Base-by-base conservation (phyloP, 176 grass and related monocot species). In the Cenchrus americanus region DNA sequence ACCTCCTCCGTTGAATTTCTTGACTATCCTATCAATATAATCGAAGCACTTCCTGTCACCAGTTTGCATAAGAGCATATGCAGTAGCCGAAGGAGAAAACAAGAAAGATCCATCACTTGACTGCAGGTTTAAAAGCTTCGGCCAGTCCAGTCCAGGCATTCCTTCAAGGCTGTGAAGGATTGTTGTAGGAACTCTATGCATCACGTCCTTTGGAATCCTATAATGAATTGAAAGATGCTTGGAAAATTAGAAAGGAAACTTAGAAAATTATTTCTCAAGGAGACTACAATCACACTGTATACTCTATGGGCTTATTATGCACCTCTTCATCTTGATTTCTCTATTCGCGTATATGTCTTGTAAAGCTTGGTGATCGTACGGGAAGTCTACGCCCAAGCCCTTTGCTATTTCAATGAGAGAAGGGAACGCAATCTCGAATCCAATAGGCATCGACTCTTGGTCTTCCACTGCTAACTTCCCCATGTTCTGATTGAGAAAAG, bases 351-450 rank as follows among this genome's bases (percentile, higher is more conserved):
- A 87, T 76, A 97, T 94, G 53, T 60, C 55, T 1, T 86, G 78
- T 27, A 97, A 61, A 53, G 73, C 69, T 19, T 67, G 92, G 47
- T 94, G 80, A 17, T 91, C 84, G 34, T 87, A 93, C 0, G 90
- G 92, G 12, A 97, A 80, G 3, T 93, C 81, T 7, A 97, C 80
- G 14, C 63, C 61, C 64, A 94, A 42, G 19, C 67, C 49, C 80
- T 60, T 94, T 5, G 92, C 95, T n/a, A 80, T 82, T 67, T 94
- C 86, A 4, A 94, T 54, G 13, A 94, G 90, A 48, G 92, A 94
- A 80, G 95, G 95, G 87, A 97, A 92, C 1, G 90, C 92, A 41
- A 97, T 87, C 71, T 97, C 95, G 41, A 97, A 97, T 5, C 95
- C 95, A 13, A 97, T 94, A 14, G 90, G 95, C 95, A 94, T 93